Base-by-base conservation (phyloP, 768 basidiomycete species). In the Leccinum longicurvipes region DNA sequence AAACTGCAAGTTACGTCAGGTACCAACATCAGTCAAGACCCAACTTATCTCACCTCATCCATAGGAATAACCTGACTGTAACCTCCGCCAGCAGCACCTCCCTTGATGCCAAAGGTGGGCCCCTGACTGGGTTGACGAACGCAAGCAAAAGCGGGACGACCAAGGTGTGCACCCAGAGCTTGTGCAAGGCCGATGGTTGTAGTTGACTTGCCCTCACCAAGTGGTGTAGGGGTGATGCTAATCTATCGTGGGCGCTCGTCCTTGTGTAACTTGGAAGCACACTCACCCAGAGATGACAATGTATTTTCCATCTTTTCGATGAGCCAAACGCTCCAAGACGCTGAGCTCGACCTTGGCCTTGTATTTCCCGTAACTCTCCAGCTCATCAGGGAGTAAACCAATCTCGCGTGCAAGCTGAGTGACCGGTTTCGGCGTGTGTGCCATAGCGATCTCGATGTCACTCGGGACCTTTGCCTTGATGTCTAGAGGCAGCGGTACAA, bases 51-150 rank as follows among this genome's bases (percentile, higher is more conserved):
- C 60, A 89, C 89, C 77, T 98, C 96, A 67, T 98, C 96, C 96
- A 98, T 98, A 41, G 96, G 96, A 74, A 98, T 98, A 66, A 99
- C 91, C 69, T 97, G 95, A 69, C 92, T 93, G 77, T 98, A 99
- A 51, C 96, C 96, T 58, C 96, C 96, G 39, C 97, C 96, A 42
- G 96, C 96, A 34, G 96, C 96, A 64, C 96, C 97, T 62, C 96
- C 96, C 74, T 99, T 99, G 79, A 99, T 97, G 63, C 96, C 96
- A 70, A 98, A 99, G 0, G 96, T 98, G 31, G 96, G 96, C 12
- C 97, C 96, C 73, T 99, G 96, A 75, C 93, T 94, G 4, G 97
- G 97, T 69, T 99, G 97, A 53, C 96, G 88, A 23, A 98, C 94
- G 71, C 94, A 97, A 46, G 97, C 96, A 71, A 97, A 98, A 10